phyloP scores from a whole-genome alignment of 176 grass and related monocot species.

The Elaeis guineensis region DNA sequence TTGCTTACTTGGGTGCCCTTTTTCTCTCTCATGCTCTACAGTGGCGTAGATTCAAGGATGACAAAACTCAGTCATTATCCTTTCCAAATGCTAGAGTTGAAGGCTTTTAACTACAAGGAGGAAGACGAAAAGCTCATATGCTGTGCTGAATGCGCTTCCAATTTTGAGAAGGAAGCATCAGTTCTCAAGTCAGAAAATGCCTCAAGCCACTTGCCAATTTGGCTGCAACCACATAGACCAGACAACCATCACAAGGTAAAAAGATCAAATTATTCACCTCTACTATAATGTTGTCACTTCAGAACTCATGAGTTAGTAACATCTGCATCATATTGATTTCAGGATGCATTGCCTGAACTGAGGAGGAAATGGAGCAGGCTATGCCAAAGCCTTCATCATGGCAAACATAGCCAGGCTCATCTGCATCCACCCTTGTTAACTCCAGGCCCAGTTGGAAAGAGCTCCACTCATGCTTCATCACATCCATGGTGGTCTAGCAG shows the following conservation, averaged over 20 bases:
- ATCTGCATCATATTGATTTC: neutral
- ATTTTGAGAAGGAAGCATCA: constrained; percentile 75
- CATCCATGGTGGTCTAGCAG: constrained; percentile 35
- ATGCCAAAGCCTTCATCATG: constrained; percentile 62
- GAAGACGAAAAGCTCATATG: constrained; percentile 54
- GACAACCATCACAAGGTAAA: constrained; percentile 42
- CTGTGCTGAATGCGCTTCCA: constrained; percentile 61
- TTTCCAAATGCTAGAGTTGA: constrained; percentile 26
- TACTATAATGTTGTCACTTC: too few species aligned
- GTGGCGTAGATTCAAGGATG: constrained; percentile 29
- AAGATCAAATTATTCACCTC: too few species aligned
- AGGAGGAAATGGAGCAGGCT: constrained; percentile 79
- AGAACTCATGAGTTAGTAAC: neutral
- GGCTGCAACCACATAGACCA: constrained; percentile 38
- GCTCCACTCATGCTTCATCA: constrained; percentile 5
- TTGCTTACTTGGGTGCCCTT: neutral
- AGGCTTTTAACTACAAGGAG: constrained; percentile 15
- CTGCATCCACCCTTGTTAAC: constrained; percentile 21
- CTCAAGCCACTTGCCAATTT: constrained; percentile 33
- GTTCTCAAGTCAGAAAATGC: constrained; percentile 17
- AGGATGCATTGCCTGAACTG: constrained; percentile 56
- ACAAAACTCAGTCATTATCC: constrained; percentile 24
- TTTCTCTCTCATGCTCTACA: constrained; percentile 22
- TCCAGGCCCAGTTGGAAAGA: neutral
- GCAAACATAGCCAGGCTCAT: constrained; percentile 15